Evolutionary conservation across 345 rosid species (phyloP), one percentile per base, ranked within the genome.

Genomic region (Eucalyptus leucophloia): DNA sequence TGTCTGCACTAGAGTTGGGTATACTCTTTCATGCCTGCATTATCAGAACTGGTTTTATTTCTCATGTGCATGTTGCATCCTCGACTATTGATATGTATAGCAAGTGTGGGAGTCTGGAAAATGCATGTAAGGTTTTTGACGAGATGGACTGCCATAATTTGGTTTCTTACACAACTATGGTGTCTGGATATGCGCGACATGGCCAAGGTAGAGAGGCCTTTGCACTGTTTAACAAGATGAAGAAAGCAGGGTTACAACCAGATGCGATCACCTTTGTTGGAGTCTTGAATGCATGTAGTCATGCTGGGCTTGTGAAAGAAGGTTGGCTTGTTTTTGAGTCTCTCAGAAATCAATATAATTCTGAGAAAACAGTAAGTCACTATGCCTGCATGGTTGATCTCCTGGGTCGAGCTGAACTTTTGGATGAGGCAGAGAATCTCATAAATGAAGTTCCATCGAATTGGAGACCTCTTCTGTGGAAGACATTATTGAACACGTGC

Each of bases 91-190:
- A 81, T 28, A 86, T 80, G 85, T 87, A 50, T 82, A 65, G 47
- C 49, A 58, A 50, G 69, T 80, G 89, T 54, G 89, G 89, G 32
- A 88, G 65, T 42, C 85, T 88, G 40, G 49, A 88, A 32, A 85
- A 81, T 88, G 89, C 87, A n/a, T 85, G 89, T n/a, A 86, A 95
- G 47, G 95, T 93, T 49, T 93, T 87, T 8, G 98, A 95, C 1
- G 9, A 62, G 18, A 87, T 86, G 28, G 37, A 47, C 16, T 49
- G 58, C 53, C 87, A 30, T 86, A 51, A 86, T 51, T 17, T 86
- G 53, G 87, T 49, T 86, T 86, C 87, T 49, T 86, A 51, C 56
- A 86, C 87, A 44, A 34, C 87, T 47, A 86, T 86, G 58, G 58
- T 86, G 58, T 47, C 58, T 49, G 53, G 56, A 30, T 86, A 51